A percentile compares a stretch with the other conserved stretches of the same genome.
Conservation (phyloP, 345 rosid genomes). For the Salix dunnii region DNA sequence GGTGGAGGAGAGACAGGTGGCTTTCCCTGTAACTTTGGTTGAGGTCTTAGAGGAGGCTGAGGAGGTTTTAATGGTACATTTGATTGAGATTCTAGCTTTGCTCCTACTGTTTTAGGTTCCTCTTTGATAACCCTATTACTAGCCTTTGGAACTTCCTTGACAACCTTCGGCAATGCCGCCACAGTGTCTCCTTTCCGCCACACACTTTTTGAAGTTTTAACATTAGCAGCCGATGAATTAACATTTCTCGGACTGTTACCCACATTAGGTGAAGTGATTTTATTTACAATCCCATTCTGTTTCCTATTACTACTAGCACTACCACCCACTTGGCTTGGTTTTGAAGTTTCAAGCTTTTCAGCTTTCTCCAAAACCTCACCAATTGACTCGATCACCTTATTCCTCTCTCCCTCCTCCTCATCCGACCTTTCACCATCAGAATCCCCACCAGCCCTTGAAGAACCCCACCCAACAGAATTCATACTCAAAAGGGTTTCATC, state of each 20-base stretch:
- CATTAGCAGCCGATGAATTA: constrained; percentile 27
- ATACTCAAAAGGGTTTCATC: constrained; percentile 26
- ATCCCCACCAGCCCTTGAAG: constrained; percentile 18
- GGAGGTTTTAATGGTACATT: constrained; percentile 37
- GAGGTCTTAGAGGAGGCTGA: constrained; percentile 60
- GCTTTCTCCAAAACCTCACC: constrained; percentile 91
- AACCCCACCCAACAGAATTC: constrained; percentile 38
- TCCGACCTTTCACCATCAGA: constrained; percentile 2
- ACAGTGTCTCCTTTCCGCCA: constrained; percentile 93
- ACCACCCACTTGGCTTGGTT: constrained; percentile 3
- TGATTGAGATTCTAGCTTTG: constrained; percentile 34
- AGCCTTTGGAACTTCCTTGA: constrained; percentile 49
- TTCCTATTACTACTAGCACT: constrained; percentile 13
- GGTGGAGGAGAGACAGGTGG: constrained; percentile 67
- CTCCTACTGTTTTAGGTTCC: constrained; percentile 27
- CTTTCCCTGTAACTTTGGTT: constrained; percentile 66
- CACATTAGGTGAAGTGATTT: constrained; percentile 27
- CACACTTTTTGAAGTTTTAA: constrained; percentile 80
- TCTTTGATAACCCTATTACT: constrained; percentile 23
- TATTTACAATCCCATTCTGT: constrained; percentile 34
- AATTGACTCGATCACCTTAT: constrained; percentile 72
- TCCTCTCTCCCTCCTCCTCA: constrained; percentile 46
- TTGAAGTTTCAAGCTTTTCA: constrained; percentile 65
- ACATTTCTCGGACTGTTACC: constrained; percentile 30
- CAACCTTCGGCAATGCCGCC: constrained; percentile 55